Evolutionary conservation across 441 rosid species (phyloP), one percentile per base, ranked within the genome.

Genomic region (Dalechampia spathulata): DNA sequence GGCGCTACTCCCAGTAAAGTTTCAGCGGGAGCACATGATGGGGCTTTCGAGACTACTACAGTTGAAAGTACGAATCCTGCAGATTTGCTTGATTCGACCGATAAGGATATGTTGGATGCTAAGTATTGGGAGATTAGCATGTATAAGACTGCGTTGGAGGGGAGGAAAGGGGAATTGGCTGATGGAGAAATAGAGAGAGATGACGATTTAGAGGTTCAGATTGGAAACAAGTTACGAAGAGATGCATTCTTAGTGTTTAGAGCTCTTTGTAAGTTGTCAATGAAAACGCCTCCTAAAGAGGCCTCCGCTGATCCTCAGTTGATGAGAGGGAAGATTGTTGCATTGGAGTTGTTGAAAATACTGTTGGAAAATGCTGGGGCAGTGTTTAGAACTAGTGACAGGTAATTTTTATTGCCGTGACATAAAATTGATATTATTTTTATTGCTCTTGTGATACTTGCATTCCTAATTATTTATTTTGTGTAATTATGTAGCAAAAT

Each of bases 71-170:
- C 98, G 0, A 90, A 94, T 74, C 96, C 99, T 0, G 80, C 99
- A 1, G 99, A 94, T 73, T 84, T 94, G 78, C 66, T 94, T 69
- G 99, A 94, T 71, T 94, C 99, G n/a, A 90, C 92, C 0, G 99
- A 94, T 68, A 94, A 90, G 83, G 99, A 94, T 56, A 94, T 94
- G 98, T 62, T 94, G 77, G 99, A 94, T 59, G 99, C 99, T 4
- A 94, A 94, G 74, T 94, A 94, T 70, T 94, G 99, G 99, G 99
- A 94, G 86, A 94, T 94, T 56, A 94, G 99, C 71, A 87, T 94
- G 98, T 94, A 94, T 42, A 90, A 94, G 81, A 85, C 96, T 2
- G 99, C 99, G 3, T 69, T 94, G 74, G 99, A 94, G 73, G 99
- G 95, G 57, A 82, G 99, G 75, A 94, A 94, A 65, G 98, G 96